Percentiles rank a stretch among this genome's conserved stretches.
These are phyloP conservation scores for Nakaseomyces nivariensis DNA, from an alignment of 1,139 yeast genomes.

Conservation along the genomic window DNA sequence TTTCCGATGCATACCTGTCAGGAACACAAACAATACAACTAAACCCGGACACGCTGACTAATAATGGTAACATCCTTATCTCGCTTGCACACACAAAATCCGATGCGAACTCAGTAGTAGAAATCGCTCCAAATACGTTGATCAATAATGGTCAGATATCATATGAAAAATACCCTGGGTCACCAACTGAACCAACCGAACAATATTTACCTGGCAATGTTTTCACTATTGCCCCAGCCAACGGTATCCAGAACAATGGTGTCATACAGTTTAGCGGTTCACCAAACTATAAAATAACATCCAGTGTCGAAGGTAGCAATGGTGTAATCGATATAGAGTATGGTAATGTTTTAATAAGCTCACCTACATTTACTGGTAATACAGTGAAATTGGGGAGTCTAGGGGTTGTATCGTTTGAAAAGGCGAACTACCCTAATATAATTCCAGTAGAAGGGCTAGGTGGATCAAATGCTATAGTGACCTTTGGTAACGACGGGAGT, in stretches of 20 bases:
- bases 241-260: neutral
- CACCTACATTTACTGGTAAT: neutral
- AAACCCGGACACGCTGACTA: neutral
- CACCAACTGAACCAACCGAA: neutral
- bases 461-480: neutral
- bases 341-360: neutral
- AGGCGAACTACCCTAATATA: neutral
- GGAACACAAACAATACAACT: neutral
- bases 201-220: neutral
- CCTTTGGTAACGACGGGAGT: neutral
- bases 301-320: neutral
- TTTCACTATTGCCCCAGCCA: neutral
- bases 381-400: neutral
- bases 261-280: neutral
- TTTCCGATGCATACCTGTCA: no score
- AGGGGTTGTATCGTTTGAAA: neutral
- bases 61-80: neutral
- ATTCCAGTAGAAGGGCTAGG: neutral
- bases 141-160: neutral
- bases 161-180: neutral
- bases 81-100: neutral
- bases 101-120: neutral
- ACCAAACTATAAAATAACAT: neutral
- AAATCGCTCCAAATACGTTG: neutral
- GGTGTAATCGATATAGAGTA: neutral